phyloP scores from a whole-genome alignment of 805 yeast species.

The Candida berthetii region DNA sequence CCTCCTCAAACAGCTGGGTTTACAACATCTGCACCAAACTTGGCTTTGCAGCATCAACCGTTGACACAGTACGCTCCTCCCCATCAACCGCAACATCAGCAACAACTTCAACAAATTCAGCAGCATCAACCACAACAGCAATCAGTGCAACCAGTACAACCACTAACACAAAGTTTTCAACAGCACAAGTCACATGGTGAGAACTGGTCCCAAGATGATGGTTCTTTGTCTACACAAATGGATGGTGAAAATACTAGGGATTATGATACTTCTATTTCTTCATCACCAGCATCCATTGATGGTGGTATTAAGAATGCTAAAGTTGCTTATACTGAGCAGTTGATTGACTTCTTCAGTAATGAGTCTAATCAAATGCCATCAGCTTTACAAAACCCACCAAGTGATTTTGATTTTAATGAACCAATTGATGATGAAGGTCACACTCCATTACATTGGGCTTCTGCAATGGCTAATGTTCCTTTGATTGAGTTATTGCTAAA shows the following conservation, averaged over 20 bases:
- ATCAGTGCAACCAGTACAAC: conserved; percentile 11
- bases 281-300: conserved; percentile 21
- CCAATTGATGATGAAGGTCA: conserved; percentile 78
- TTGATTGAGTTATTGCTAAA: conserved; percentile 51
- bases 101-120: conserved; percentile 19
- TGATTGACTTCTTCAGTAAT: conserved; percentile 46
- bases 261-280: conserved; percentile 35
- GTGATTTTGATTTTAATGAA: conserved; percentile 56
- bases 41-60: conserved; percentile 12
- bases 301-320: conserved; percentile 16
- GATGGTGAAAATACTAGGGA: conserved; percentile 25
- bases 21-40: conserved; percentile 2
- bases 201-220: conserved; percentile 27
- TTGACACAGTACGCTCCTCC: conserved; percentile 15
- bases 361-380: conserved; percentile 23
- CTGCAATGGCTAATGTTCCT: conserved; percentile 66
- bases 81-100: conserved; percentile 17
- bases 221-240: conserved; percentile 18
- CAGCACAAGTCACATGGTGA: conserved; percentile 5
- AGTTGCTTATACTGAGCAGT: conserved; percentile 30
- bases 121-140: conserved; percentile 19
- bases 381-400: conserved; percentile 48
- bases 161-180: neutral
- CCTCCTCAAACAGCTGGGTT: conserved; percentile 2
- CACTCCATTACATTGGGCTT: conserved; percentile 81